Base-by-base conservation (phyloP, 768 basidiomycete genomes). In the Fomitopsis pulvina region DNA sequence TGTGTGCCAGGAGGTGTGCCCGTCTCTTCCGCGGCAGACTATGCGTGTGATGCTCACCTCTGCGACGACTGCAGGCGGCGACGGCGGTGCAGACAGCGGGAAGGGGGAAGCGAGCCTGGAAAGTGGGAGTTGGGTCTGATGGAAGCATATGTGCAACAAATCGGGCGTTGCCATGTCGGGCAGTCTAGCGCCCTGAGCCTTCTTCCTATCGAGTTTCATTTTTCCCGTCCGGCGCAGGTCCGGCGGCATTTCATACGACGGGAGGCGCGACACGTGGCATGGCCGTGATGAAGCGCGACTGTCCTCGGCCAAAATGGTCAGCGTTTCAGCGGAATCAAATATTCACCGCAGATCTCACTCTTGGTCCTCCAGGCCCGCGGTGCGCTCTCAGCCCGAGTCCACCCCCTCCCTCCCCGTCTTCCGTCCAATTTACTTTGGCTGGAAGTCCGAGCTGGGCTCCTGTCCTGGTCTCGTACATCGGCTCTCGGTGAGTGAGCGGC, bases 261-360 rank as follows among this genome's bases (percentile, higher is more conserved):
- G 42, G 29, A 28, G 27, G 22, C 47, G 47, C 24, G 20, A 38
- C 47, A 48, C 47, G 47, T 48, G 47, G 47, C 47, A 37, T 37
- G 18, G 34, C 37, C 8, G 9, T 40, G 18, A 20, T 16, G 37
- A 40, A 40, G 5, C 45, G 37, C 47, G 45, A 34, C 45, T 14
- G 43, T 24, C 25, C 42, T 44, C 43, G 22, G 47, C 30, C 47
- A 34, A 48, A 18, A 32, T 5, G 4, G 38, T 48, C 25, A 12
- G 50, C 45, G 59, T 64, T 60, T 60, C 59, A 60, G 55, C 52
- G 54, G 50, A 61, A 52, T 60, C 60, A 59, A 58, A 60, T 60
- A 47, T 53, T 48, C 47, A n/a, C 56, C 55, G 49, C 51, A 48
- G 52, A 48, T 44, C 46, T 48, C 52, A 46, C 14, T 51, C 41